Evolutionary conservation across 2,329 filamentous ascomycete species (phyloP).

Genomic region (Coniochaeta sp.): DNA sequence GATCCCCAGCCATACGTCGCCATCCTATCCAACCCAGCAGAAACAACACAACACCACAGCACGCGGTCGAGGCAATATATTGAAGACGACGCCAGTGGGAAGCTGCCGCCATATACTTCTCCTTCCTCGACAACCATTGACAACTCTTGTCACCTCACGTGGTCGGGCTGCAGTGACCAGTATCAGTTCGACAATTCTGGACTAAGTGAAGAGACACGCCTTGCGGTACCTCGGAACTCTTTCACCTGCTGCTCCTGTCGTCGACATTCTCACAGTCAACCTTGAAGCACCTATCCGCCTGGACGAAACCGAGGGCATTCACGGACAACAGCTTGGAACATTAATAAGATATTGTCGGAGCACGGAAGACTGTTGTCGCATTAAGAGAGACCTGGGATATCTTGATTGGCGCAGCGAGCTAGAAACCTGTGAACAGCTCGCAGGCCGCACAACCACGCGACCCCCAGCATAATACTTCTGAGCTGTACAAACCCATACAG

Average conservation of each 20-base stretch:
- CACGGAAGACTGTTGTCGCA: neutral
- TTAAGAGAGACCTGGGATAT: neutral
- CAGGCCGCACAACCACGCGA: constrained; percentile 2
- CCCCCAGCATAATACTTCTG: neutral
- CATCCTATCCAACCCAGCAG: neutral
- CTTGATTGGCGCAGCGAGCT: neutral
- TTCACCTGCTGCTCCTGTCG: neutral
- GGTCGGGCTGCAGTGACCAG: constrained; percentile 1
- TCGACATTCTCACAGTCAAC: neutral
- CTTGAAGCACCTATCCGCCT: neutral
- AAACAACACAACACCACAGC: constrained; percentile 3
- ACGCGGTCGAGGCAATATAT: neutral
- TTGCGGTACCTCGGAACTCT: neutral
- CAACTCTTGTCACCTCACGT: neutral
- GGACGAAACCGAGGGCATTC: neutral
- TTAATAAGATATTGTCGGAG: neutral
- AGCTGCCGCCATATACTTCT: neutral
- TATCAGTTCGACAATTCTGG: neutral
- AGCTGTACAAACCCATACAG: neutral
- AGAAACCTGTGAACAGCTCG: neutral
- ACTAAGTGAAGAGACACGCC: neutral
- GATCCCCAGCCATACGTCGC: neutral
- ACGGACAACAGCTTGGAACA: neutral
- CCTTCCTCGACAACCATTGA: no score
- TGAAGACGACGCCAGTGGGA: constrained; percentile 3